Conservation (phyloP, 176 grass and related monocot genomes). For the Musa schizocarpa region DNA sequence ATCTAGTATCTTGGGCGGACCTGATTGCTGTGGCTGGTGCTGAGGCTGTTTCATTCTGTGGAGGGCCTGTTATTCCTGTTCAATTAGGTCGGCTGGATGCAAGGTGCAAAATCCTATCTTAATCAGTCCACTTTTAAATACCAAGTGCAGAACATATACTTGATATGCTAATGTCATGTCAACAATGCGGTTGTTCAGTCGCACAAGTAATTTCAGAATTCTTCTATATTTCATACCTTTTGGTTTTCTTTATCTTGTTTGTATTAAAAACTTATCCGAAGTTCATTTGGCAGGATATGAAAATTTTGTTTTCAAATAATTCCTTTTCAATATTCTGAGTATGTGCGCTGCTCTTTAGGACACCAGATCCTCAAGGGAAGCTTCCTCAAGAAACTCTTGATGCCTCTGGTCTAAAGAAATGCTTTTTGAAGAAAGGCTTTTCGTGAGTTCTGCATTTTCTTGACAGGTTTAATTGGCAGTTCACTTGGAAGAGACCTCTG, state of each 20-base stretch:
- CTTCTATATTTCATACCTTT: neutral
- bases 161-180: neutral
- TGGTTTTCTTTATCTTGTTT: neutral
- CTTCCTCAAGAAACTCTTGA: slow-evolving; percentile 90
- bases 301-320: neutral
- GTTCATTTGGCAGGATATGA: neutral
- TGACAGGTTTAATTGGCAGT: neutral
- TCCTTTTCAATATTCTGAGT: slow-evolving; percentile 5
- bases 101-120: slow-evolving; percentile 36
- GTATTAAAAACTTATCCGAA: neutral
- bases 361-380: slow-evolving; percentile 59
- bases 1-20: slow-evolving; percentile 87
- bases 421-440: slow-evolving; percentile 67
- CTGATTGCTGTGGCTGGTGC: slow-evolving; percentile 92
- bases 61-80: slow-evolving; percentile 70
- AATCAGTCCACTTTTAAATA: neutral
- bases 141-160: neutral
- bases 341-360: slow-evolving; percentile 29
- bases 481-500: neutral
- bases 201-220: neutral
- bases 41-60: slow-evolving; percentile 74
- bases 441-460: slow-evolving; percentile 59
- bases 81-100: slow-evolving; percentile 76
- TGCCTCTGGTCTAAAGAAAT: slow-evolving; percentile 47
- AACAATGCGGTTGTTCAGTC: no score